Evolutionary conservation across 768 basidiomycete species (phyloP), one percentile per base, ranked within the genome.

Genomic region (Agrocybe chaxingu): DNA sequence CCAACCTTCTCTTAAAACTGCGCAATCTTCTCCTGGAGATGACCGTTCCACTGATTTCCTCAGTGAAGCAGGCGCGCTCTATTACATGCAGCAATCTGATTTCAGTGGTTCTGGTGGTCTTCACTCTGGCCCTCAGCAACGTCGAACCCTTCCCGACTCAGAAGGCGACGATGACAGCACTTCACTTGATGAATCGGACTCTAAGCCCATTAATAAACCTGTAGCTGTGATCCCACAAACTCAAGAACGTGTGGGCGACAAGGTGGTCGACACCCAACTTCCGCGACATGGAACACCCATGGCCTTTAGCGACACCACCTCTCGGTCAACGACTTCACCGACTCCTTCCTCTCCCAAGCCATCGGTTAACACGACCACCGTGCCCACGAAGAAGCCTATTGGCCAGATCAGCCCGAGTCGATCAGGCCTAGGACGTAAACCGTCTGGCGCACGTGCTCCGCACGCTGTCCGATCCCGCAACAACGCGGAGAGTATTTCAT

Each of bases 401-500:
- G 66, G 63, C 58, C 69, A 56, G 63, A 54, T 56, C 59, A 74
- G 57, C 53, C 66, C 67, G 59, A 65, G 67, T 52, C 70, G 75
- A 58, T 68, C 66, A 61, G 72, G 58, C 46, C 62, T 74, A 42
- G 83, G 84, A 68, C 83, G 87, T 68, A 89, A 87, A 61, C 89
- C 89, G 16, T 85, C 87, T 31, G 89, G 89, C 43, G 89, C 89
- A 84, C 89, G 89, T 84, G 89, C 85, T 42, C 80, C 73, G 50
- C 75, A 77, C 58, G 69, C 68, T 50, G 70, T 67, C 62, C 45
- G 59, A 63, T 54, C 71, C 65, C 75, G 66, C 68, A 74, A 67
- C 66, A 65, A 68, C 60, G 68, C 70, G 53, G 69, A 69, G 40
- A 64, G 69, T 61, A 66, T 71, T 65, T 69, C 74, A 50, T 70